Evolutionary conservation across 2,329 filamentous ascomycete genomes (phyloP), one percentile per base, ranked within the genome.

Genomic region (Ceratocystiopsis brevicomis): DNA sequence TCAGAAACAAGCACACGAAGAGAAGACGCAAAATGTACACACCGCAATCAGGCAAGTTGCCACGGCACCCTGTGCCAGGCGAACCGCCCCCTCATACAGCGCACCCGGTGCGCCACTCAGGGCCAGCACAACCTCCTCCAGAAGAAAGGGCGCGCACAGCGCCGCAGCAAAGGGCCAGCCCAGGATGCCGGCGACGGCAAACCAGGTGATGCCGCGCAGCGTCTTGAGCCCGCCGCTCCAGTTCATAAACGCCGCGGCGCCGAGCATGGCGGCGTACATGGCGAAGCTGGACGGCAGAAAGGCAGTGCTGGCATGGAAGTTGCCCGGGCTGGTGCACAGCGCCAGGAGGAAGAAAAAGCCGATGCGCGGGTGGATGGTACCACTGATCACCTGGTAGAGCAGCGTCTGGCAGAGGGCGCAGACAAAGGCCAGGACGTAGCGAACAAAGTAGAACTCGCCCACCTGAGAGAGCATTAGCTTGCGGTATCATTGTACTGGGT

Each of bases 141-240:
- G 53, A 25, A 95, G 57, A 54, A 90, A 92, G 0, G 90, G 90
- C 6, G 79, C 61, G 44, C 81, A 76, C 37, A 98, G 67, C 11
- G 85, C 87, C 35, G 79, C 77, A 13, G 86, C 79, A 63, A 98
- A 98, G 0, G 90, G 90, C 90, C 90, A 98, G 1, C 90, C 90
- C 11, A 98, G 63, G 37, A 92, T 69, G 9, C 81, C 82, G 32
- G 84, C 90, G 10, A 85, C 64, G 14, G 83, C 85, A 55, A 96
- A 93, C 78, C 84, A 95, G 60, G 83, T 80, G 48, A 98, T 85
- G 35, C 84, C 90, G 55, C 76, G 70, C 0, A 82, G 78, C 0
- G 84, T 93, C 58, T 79, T 83, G 39, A 86, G 64, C 0, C 84
- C 82, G 17, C 78, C 78, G 35, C 72, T 73, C 79, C 83, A 90